Conservation (phyloP, 2,329 filamentous ascomycete genomes). For the Neonectria faginata region DNA sequence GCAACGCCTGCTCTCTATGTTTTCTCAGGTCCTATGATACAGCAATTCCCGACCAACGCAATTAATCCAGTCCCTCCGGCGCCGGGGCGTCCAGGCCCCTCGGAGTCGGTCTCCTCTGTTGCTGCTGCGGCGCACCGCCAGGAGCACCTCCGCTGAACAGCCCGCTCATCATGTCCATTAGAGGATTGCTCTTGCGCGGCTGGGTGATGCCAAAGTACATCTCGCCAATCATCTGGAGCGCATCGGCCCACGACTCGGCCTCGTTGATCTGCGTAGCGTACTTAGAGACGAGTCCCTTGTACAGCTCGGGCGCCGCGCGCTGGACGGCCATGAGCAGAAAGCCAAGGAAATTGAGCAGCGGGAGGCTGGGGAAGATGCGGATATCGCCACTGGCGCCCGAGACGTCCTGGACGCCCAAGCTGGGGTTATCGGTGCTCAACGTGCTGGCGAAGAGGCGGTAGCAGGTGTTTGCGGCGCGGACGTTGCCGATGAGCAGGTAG, state of each 20-base stretch:
- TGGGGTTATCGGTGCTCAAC: conserved; percentile 55
- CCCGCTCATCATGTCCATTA: conserved; percentile 98
- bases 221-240: conserved; percentile 88
- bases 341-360: conserved; percentile 94
- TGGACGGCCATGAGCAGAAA: conserved; percentile 86
- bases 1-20: conserved; percentile 46
- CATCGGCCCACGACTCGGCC: conserved; percentile 80
- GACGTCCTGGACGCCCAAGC: conserved; percentile 82
- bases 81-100: conserved; percentile 62
- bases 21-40: conserved; percentile 43
- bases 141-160: conserved; percentile 83
- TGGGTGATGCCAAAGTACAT: conserved; percentile 96
- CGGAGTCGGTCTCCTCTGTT: conserved; percentile 56
- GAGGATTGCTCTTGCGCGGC: conserved; percentile 88
- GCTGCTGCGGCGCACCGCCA: conserved; percentile 51
- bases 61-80: conserved; percentile 70
- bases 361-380: conserved; percentile 88
- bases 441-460: conserved; percentile 71
- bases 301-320: conserved; percentile 81
- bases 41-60: conserved; percentile 23
- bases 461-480: conserved; percentile 87
- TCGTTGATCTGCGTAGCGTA: conserved; percentile 85
- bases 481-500: conserved; percentile 89
- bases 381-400: conserved; percentile 78
- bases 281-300: conserved; percentile 82